phyloP scores from a whole-genome alignment of 2,329 filamentous ascomycete genomes.

The Colletotrichum trifolii region DNA sequence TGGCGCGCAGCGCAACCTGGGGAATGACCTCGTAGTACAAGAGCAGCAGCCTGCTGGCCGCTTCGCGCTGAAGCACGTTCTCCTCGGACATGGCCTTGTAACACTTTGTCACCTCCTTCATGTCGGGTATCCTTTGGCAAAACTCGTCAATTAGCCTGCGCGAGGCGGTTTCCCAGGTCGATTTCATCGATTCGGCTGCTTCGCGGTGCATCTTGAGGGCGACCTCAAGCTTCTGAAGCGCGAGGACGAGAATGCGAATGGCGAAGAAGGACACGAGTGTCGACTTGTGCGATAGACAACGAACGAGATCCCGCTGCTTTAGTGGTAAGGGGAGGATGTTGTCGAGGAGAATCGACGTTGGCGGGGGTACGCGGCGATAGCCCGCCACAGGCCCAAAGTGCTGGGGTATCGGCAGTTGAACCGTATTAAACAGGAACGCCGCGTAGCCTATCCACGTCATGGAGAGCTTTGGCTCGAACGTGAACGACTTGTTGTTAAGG shows the following conservation, averaged over 20 bases:
- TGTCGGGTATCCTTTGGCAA: constrained; percentile 79
- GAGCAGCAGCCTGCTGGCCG: constrained; percentile 79
- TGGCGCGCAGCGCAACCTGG: constrained; percentile 81
- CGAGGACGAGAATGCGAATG: constrained; percentile 79
- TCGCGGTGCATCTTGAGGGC: constrained; percentile 71
- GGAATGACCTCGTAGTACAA: constrained; percentile 90
- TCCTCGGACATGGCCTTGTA: constrained; percentile 77
- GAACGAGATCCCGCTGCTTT: constrained; percentile 80
- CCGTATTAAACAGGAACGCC: constrained; percentile 84
- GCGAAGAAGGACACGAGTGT: constrained; percentile 87
- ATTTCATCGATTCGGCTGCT: constrained; percentile 48
- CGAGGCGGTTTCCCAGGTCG: constrained; percentile 76
- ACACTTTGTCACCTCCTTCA: constrained; percentile 81
- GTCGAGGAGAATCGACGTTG: constrained; percentile 82
- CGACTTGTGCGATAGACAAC: constrained; percentile 82
- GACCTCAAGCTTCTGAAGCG: constrained; percentile 79
- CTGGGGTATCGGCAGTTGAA: constrained; percentile 78
- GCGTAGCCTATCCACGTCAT: constrained; percentile 96
- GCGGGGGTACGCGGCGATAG: constrained; percentile 77
- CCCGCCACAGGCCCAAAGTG: constrained; percentile 75
- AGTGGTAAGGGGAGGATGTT: constrained; percentile 87
- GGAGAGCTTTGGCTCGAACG: constrained; percentile 90
- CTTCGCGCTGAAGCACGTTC: constrained; percentile 80
- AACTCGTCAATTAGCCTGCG: constrained; percentile 79
- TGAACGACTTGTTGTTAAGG: constrained; percentile 79